Base-by-base conservation (phyloP, 2,329 filamentous ascomycete genomes). In the Xylaria sp. region DNA sequence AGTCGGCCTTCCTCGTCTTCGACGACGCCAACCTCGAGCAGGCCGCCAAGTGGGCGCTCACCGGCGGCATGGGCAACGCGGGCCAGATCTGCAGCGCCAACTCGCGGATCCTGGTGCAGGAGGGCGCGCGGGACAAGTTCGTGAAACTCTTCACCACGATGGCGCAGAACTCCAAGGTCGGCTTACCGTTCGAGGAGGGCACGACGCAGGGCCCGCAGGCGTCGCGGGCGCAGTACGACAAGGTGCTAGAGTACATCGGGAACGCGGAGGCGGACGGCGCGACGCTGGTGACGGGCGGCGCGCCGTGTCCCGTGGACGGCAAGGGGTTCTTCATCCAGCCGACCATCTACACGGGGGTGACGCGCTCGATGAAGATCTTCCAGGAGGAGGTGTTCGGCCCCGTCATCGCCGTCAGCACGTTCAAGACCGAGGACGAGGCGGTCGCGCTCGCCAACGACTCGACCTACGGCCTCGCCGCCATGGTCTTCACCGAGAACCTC, bases 331-430 rank as follows among this genome's bases (percentile, higher is more conserved):
- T 92, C 79, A 92, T 94, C 74, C 79, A 92, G 79, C 90, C 90
- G 37, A 95, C 91, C 68, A 90, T 94, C 78, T 94, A 95, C 81
- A 85, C 83, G 72, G 86, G 91, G 69, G 90, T 93, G 61, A 82
- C 77, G 45, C 78, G 86, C 63, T 83, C 92, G 73, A 94, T 93
- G 90, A 91, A 89, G 82, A 93, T 95, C 69, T 85, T 90, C 75
- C 84, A 90, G 73, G 90, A 94, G 77, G 91, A 95, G 78, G 93
- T 95, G 73, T 95, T 95, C 71, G 91, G 91, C 60, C 91, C 91
- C 19, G 44, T 45, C 11, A 53, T 53, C 17, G 50, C 87, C 0
- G 88, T 74, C 24, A 65, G 67, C 34, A 54, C 57, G 9, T 75
- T 74, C 61, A 60, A 65, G 54, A 68, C 65, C 7, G 71, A 73